Conservation (phyloP, 1,284 basidiomycete genomes). For the Sanguinoderma infundibulare region DNA sequence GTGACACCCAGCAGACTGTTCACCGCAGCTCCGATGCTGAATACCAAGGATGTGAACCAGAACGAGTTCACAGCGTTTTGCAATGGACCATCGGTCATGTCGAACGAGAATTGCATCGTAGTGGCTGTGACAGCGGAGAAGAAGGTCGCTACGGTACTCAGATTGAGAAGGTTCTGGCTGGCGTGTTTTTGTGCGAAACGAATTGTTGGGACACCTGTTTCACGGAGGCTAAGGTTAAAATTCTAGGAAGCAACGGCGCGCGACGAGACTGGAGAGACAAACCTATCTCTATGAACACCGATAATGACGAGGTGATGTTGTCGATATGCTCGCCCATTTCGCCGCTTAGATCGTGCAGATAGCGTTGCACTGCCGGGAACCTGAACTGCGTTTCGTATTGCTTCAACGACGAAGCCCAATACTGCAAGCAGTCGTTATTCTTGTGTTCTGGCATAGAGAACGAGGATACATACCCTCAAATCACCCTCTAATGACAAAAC, state of each 20-base stretch:
- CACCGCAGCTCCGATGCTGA: conserved; percentile 76
- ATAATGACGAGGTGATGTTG: conserved; percentile 62
- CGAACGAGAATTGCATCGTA: conserved; percentile 69
- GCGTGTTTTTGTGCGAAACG: conserved; percentile 76
- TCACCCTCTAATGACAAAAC: conserved; percentile 70
- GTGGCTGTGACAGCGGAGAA: conserved; percentile 79
- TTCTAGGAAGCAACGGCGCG: neutral
- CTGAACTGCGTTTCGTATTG: conserved; percentile 68
- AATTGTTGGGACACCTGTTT: conserved; percentile 70
- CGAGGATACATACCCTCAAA: conserved; percentile 50
- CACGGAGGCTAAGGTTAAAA: conserved; percentile 2
- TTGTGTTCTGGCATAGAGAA: neutral
- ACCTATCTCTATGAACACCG: conserved; percentile 77
- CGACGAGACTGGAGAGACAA: conserved; percentile 24
- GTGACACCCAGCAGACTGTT: conserved; percentile 74
- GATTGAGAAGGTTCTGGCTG: conserved; percentile 67
- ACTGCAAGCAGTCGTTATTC: conserved; percentile 41
- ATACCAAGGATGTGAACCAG: conserved; percentile 77
- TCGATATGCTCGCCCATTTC: conserved; percentile 77
- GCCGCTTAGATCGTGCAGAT: conserved; percentile 68
- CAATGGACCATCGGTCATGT: conserved; percentile 35
- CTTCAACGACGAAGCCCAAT: conserved; percentile 71
- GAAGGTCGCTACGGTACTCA: conserved; percentile 78
- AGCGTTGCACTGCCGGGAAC: conserved; percentile 70
- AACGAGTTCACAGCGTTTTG: conserved; percentile 66